Conservation (phyloP, 2,329 filamentous ascomycete genomes). For the Rhexocercosporidium sp. region DNA sequence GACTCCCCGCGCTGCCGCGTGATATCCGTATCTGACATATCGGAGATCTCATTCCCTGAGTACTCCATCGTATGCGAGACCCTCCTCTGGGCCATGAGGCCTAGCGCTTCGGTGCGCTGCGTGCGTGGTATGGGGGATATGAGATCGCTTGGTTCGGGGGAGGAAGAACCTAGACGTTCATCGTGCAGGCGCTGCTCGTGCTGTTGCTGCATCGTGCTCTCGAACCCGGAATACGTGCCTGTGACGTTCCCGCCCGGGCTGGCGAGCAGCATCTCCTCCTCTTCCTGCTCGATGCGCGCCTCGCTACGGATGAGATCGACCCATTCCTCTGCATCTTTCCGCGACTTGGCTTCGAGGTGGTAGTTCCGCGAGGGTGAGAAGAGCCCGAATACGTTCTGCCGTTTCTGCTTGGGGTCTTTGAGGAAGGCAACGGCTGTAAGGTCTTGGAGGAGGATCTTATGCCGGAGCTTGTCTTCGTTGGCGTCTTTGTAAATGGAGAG, state of each 20-base stretch:
- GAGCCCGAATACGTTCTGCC: conserved; percentile 86
- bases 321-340: conserved; percentile 83
- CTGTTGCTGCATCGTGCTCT: conserved; percentile 35
- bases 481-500: conserved; percentile 93
- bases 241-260: conserved; percentile 59
- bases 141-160: conserved; percentile 61
- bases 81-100: conserved; percentile 46
- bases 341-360: conserved; percentile 79
- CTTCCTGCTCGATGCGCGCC: conserved; percentile 85
- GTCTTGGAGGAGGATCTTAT: conserved; percentile 87
- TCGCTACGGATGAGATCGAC: conserved; percentile 79
- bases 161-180: conserved; percentile 52
- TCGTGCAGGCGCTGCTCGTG: conserved; percentile 38
- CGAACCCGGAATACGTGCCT: conserved; percentile 37
- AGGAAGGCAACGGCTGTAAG: conserved; percentile 89
- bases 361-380: conserved; percentile 92
- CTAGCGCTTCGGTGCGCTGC: conserved; percentile 34
- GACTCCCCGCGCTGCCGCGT: conserved; percentile 45
- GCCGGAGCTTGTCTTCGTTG: conserved; percentile 85
- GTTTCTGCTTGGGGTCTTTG: conserved; percentile 86
- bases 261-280: conserved; percentile 79
- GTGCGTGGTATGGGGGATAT: conserved; percentile 22
- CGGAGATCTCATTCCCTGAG: conserved; percentile 76
- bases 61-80: conserved; percentile 68
- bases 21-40: conserved; percentile 76